phyloP scores from a whole-genome alignment of 257 asterid genomes.

The Jacaranda copaia region DNA sequence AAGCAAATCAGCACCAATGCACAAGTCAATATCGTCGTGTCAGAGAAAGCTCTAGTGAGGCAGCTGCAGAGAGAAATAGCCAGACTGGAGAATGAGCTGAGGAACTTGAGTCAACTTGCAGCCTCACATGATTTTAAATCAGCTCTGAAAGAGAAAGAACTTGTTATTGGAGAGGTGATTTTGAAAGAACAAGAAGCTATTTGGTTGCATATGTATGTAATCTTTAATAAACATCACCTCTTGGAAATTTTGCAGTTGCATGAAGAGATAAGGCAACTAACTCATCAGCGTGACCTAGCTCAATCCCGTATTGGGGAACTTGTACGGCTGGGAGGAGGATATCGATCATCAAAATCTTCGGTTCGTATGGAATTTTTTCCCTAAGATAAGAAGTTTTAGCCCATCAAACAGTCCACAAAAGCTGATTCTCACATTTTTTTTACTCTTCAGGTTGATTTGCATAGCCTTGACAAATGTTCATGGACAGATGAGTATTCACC shows the following conservation, averaged over 20 bases:
- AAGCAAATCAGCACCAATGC: conserved; percentile 62
- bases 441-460: conserved; percentile 44
- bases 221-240: neutral
- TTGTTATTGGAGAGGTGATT: conserved; percentile 55
- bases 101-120: conserved; percentile 43
- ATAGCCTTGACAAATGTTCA: conserved; percentile 39
- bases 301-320: conserved; percentile 49
- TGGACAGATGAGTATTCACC: conserved; percentile 54
- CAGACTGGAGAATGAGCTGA: conserved; percentile 55
- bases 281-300: conserved; percentile 54
- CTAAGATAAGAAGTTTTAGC: neutral
- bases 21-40: conserved; percentile 62
- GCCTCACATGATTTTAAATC: conserved; percentile 40
- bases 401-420: neutral
- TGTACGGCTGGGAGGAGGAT: conserved; percentile 34
- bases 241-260: conserved; percentile 50
- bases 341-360: conserved; percentile 43
- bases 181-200: neutral
- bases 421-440: conserved; percentile 24
- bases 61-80: conserved; percentile 61
- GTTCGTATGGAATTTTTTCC: conserved; percentile 35
- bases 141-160: conserved; percentile 58
- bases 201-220: neutral
- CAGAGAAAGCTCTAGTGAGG: conserved; percentile 65
- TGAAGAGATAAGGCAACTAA: conserved; percentile 49